Percentiles rank a stretch among this genome's conserved stretches.
Evolutionary conservation across 352 stramenopile genomes (phyloP).

Genomic region (Phytophthora kernoviae): DNA sequence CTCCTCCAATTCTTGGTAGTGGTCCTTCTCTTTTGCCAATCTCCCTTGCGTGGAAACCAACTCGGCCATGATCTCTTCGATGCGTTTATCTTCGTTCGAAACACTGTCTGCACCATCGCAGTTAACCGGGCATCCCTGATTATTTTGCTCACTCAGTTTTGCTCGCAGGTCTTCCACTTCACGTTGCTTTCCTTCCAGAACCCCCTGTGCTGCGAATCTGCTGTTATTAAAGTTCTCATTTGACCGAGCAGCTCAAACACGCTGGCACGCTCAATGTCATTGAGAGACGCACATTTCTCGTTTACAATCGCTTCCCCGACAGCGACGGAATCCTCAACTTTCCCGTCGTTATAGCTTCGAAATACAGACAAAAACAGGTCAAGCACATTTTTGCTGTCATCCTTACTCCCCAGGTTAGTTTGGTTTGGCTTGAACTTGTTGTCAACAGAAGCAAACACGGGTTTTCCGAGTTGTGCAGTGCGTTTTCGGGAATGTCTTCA

Average conservation of each 20-base stretch:
- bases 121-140: background rate
- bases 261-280: constrained; percentile 24
- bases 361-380: constrained; percentile 41
- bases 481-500: constrained; percentile 22
- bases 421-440: constrained; percentile 6
- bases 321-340: constrained; percentile 19
- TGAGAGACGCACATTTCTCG: constrained; percentile 23
- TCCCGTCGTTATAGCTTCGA: constrained; percentile 27
- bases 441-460: constrained; percentile 1
- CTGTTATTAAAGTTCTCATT: constrained; percentile 31
- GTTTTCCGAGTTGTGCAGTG: constrained; percentile 11
- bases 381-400: constrained; percentile 36
- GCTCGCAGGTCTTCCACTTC: constrained; percentile 43
- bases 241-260: constrained; percentile 40
- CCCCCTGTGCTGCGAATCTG: constrained; percentile 24
- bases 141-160: constrained; percentile 8
- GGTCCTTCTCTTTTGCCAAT: constrained; percentile 24
- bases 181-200: constrained; percentile 50
- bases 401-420: background rate
- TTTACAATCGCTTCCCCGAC: constrained; percentile 26
- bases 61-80: constrained; percentile 25
- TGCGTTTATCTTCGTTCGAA: background rate
- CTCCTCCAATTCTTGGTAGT: constrained; percentile 19
- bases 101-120: constrained; percentile 18
- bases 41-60: constrained; percentile 21